phyloP scores from a whole-genome alignment of 1,284 basidiomycete species.

The Microbotryomycetes sp. region DNA sequence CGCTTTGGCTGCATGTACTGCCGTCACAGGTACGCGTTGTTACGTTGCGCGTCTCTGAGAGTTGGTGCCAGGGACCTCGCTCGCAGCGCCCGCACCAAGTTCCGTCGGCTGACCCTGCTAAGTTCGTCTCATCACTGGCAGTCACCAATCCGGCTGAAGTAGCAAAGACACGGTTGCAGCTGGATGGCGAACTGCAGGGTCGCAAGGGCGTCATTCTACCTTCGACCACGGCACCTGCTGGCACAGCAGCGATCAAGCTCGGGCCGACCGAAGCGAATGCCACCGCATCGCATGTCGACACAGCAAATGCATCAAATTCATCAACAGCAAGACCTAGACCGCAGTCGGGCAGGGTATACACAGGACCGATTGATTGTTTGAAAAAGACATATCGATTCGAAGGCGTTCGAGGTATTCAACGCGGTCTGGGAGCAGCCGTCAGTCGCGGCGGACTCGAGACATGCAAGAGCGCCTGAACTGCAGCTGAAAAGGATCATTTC shows the following conservation, averaged over 20 bases:
- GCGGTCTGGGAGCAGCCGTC: conserved; percentile 83
- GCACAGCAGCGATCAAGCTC: conserved; percentile 44
- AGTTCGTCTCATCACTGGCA: conserved; percentile 2
- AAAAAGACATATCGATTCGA: conserved; percentile 85
- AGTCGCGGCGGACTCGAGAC: conserved; percentile 45
- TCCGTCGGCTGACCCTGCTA: too few relatives aligned
- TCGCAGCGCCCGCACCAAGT: background rate
- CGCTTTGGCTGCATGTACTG: conserved; percentile 78
- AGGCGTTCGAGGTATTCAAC: conserved; percentile 79
- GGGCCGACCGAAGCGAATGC: conserved; percentile 41
- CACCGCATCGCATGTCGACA: conserved; percentile 2
- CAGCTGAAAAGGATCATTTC: background rate
- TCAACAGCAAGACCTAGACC: background rate
- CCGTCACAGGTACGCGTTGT: conserved; percentile 49
- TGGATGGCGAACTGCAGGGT: conserved; percentile 74
- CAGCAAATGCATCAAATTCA: background rate
- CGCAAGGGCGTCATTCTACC: conserved; percentile 12
- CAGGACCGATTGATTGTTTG: conserved; percentile 77
- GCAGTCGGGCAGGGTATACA: conserved; percentile 62
- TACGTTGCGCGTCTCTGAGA: too few relatives aligned
- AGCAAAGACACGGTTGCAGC: conserved; percentile 85
- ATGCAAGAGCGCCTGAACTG: background rate
- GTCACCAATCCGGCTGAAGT: conserved; percentile 48
- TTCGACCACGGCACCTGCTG: conserved; percentile 48
- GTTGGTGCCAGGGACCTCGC: background rate